These are phyloP conservation scores for Patellaria atrata DNA, from an alignment of 495 filamentous ascomycete genomes.

Conservation along the genomic window DNA sequence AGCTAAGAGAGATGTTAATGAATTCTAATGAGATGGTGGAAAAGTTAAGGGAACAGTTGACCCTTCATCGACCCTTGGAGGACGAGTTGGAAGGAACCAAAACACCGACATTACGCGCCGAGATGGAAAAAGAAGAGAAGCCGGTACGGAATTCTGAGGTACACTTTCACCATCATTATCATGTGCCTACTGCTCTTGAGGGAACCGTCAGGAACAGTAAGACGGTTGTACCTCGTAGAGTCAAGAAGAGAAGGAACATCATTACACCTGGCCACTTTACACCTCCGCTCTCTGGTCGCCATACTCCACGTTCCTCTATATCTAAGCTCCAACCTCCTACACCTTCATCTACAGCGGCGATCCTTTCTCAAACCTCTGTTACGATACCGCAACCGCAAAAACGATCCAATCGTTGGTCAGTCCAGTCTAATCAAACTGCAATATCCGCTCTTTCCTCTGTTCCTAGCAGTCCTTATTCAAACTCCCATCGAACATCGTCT, in stretches of 20 bases:
- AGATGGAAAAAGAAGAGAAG: conserved; percentile 35
- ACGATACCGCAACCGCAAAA: conserved; percentile 44
- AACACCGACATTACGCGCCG: conserved; percentile 44
- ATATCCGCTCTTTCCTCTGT: conserved; percentile 56
- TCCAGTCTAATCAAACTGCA: conserved; percentile 40
- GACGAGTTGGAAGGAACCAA: conserved; percentile 26
- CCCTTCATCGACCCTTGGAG: conserved; percentile 55
- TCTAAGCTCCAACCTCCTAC: conserved; percentile 26
- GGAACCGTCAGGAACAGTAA: conserved; percentile 34
- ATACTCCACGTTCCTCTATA: conserved; percentile 30
- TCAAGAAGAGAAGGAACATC: conserved; percentile 56
- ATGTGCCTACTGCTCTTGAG: conserved; percentile 40
- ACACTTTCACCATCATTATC: conserved; percentile 89
- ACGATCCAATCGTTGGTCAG: conserved; percentile 47
- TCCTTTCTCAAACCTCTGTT: conserved; percentile 49
- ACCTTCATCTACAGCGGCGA: conserved; percentile 37
- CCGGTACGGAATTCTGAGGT: conserved; percentile 49
- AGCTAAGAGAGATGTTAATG: conserved; percentile 79
- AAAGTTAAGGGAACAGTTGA: conserved; percentile 66
- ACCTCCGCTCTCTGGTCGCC: conserved; percentile 33
- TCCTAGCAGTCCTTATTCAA: conserved; percentile 70
- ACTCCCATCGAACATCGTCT: conserved; percentile 48
- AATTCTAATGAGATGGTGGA: conserved; percentile 93
- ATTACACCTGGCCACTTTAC: conserved; percentile 45
- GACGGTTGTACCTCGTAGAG: conserved; percentile 36